These are phyloP conservation scores for Pochonia chlamydosporia DNA, from an alignment of 2,329 filamentous ascomycete genomes.

Conservation along the genomic window DNA sequence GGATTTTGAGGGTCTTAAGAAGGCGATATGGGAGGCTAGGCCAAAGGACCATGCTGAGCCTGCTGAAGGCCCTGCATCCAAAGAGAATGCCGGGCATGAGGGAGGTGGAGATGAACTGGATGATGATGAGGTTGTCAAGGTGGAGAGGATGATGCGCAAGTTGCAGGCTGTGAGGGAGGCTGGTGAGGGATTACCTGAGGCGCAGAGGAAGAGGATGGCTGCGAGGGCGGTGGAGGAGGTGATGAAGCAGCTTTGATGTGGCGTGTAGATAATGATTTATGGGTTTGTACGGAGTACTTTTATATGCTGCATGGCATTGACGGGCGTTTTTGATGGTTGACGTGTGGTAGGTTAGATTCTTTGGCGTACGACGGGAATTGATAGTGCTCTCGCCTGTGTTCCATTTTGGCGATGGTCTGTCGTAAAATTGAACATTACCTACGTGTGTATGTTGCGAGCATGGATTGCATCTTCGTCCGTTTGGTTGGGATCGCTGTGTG, in stretches of 20 bases:
- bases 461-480: too few relatives aligned
- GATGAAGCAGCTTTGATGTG: constrained; percentile 49
- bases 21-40: constrained; percentile 43
- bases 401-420: too few relatives aligned
- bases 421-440: too few relatives aligned
- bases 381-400: too few relatives aligned
- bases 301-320: too few relatives aligned
- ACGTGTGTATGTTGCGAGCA: too few relatives aligned
- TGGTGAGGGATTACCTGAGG: constrained; percentile 52
- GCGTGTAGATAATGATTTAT: too few relatives aligned
- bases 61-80: constrained; percentile 3
- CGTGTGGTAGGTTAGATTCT: too few relatives aligned
- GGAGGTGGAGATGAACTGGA: constrained; percentile 28
- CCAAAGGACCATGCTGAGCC: constrained; percentile 18
- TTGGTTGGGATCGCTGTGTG: too few relatives aligned
- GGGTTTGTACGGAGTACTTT: too few relatives aligned
- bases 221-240: constrained; percentile 57
- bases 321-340: too few relatives aligned
- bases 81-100: constrained; percentile 10
- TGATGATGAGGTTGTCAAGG: constrained; percentile 47
- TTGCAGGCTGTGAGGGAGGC: constrained; percentile 56
- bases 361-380: too few relatives aligned
- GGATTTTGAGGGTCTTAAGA: constrained; percentile 46
- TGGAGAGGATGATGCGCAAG: constrained; percentile 60
- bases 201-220: constrained; percentile 55